Evolutionary conservation across 768 basidiomycete species (phyloP), one percentile per base, ranked within the genome.

Genomic region (Auricularia sp.): DNA sequence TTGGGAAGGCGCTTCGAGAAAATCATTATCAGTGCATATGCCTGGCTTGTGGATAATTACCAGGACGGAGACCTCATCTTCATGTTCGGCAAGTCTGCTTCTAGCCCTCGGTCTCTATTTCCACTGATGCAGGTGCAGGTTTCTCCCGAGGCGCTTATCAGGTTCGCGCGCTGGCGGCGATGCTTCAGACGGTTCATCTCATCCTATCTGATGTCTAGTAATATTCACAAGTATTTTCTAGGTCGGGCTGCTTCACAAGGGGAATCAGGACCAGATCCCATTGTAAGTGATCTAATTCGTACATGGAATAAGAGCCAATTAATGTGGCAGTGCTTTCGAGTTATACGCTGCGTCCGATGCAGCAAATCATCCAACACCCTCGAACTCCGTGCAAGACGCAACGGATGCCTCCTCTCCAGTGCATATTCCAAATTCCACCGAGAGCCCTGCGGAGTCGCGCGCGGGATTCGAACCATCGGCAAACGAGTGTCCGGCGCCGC

Each of bases 111-210:
- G 18, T 7, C 36, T 36, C 23, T 16, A 12, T 11, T 60, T 18
- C 11, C 29, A 3, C 8, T 16, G 47, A 16, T 39, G n/a, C 23
- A 5, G 7, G 16, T 60, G 6, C 43, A 81, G 79, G 79, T 4
- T 81, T 78, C 66, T 80, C 80, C 2, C 77, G 80, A 18, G 80
- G 79, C 4, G 80, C 78, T 16, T 81, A 79, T 66, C 80, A 80
- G 67, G 77, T 75, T 3, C 74, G 80, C 33, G 75, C 72, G 1
- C 61, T 81, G 47, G 77, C 80, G 3, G 80, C 71, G n/a, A 81
- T 81, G 80, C 79, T 80, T 21, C 64, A 75, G 18, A 72, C 64
- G 62, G 80, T 77, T 35, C 1, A 51, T 18, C 34, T 43, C 8
- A 35, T 51, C 16, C 47, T 10, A 5, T 12, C 47, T 21, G 5